Evolutionary conservation across 192 early-diverging fungal species (phyloP), one percentile per base, ranked within the genome.

Genomic region (Dissophora ornata): DNA sequence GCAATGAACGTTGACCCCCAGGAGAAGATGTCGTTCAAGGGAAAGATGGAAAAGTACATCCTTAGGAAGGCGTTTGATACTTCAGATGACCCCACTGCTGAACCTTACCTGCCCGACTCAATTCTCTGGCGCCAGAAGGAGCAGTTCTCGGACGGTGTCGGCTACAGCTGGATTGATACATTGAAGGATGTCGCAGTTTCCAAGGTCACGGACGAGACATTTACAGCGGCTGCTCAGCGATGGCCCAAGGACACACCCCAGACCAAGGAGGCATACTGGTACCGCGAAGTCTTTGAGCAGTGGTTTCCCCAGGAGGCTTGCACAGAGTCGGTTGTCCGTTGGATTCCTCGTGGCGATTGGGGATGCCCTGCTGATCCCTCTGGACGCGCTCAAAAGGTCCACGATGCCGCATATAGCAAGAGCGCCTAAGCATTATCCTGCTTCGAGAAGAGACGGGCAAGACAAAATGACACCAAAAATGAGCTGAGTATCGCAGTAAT

Each of bases 101-200:
- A 81, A 34, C 94, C 95, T 24, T 99, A 96, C 73, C 85, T 97
- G 58, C 96, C 96, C 6, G 85, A 83, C 52, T 90, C 92, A 28
- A 91, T 97, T 56, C 88, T 98, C 32, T 98, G 97, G 97, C 89
- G 97, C 66, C 97, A 98, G 81, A 97, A 99, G 90, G 96, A 99
- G 83, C 96, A 99, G 82, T 98, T 99, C 87, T 93, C 91, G 36
- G 97, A 99, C 66, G 97, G 97, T 59, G 97, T 99, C 33, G 97
- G 97, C n/a, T 99, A 99, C 85, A 83, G 86, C 61, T 99, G 97
- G 97, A 99, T 99, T 64, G 96, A 99, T 79, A 83, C 90, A 16
- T 84, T 99, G 51, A 96, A 95, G 85, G 89, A 91, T 9, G 81
- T 83, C 53, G 83, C 92, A 13, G 80, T 86, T 30, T 50, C 59